Evolutionary conservation across 768 basidiomycete species (phyloP).

Genomic region (Lactifluus hygrophoroides): DNA sequence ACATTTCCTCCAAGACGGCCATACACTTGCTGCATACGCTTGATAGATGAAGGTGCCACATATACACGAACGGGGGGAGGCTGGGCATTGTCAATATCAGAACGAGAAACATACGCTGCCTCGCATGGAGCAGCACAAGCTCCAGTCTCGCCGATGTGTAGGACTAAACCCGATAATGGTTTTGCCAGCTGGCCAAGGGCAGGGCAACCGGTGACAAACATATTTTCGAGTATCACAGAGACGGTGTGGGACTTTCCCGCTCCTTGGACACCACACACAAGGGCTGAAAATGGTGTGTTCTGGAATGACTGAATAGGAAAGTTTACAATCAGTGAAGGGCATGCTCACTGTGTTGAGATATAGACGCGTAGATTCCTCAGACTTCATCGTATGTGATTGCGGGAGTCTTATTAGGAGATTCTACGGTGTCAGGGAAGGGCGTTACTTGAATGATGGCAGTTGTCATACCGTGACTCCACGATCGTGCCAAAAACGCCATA

Average conservation of each 20-base stretch:
- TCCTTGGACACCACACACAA: conserved; percentile 73
- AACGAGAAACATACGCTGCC: conserved; percentile 40
- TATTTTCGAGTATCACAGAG: conserved; percentile 58
- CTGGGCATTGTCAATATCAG: conserved; percentile 20
- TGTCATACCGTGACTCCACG: conserved; percentile 3
- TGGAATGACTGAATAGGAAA: conserved; percentile 21
- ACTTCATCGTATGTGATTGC: neutral
- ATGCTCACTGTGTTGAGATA: conserved; percentile 58
- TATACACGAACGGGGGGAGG: conserved; percentile 38
- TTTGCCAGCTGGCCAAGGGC: conserved; percentile 44
- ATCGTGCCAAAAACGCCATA: conserved; percentile 53
- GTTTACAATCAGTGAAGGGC: neutral
- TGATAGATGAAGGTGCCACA: conserved; percentile 53
- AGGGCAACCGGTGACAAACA: conserved; percentile 48
- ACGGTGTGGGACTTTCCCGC: conserved; percentile 71
- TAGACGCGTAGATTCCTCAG: conserved; percentile 31
- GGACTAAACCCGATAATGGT: conserved; percentile 52
- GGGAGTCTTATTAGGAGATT: neutral
- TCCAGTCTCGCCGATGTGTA: conserved; percentile 67
- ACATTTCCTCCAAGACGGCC: conserved; percentile 34
- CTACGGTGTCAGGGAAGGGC: neutral
- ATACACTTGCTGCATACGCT: conserved; percentile 53
- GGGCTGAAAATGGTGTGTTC: conserved; percentile 67
- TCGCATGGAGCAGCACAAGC: conserved; percentile 49
- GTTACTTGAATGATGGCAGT: neutral